A percentile compares a stretch with the other conserved stretches of the same genome.
Evolutionary conservation across 345 rosid species (phyloP).

Genomic region (Streptanthus diversifolius): DNA sequence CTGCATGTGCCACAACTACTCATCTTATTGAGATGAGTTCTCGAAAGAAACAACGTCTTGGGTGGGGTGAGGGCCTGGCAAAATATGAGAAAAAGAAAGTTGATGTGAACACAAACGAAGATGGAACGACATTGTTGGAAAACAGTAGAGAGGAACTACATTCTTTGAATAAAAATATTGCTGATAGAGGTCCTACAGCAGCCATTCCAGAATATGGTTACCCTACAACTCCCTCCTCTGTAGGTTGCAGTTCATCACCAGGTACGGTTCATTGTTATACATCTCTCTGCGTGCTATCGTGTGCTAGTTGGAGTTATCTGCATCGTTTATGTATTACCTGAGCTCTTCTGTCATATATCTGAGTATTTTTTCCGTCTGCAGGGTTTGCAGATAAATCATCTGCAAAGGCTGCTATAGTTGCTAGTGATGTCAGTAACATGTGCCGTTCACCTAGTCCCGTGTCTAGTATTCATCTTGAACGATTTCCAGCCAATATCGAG

Average conservation of each 20-base stretch:
- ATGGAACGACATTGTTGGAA: slow-evolving; percentile 35
- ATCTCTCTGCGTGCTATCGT: neutral
- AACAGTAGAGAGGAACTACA: slow-evolving; percentile 41
- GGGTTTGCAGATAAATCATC: slow-evolving; percentile 66
- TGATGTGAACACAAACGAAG: slow-evolving; percentile 50
- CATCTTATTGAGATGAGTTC: slow-evolving; percentile 48
- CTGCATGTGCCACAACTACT: slow-evolving; percentile 47
- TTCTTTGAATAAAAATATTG: slow-evolving; percentile 43
- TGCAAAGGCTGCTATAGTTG: slow-evolving; percentile 46
- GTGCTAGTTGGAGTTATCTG: slow-evolving; percentile 15
- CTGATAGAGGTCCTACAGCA: slow-evolving; percentile 64
- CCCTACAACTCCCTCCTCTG: slow-evolving; percentile 91
- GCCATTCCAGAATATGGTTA: slow-evolving; percentile 65
- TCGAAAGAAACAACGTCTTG: slow-evolving; percentile 88
- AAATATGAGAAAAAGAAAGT: slow-evolving; percentile 92
- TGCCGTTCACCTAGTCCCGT: slow-evolving; percentile 61
- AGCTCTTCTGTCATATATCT: slow-evolving; percentile 10
- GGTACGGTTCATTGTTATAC: slow-evolving; percentile 39
- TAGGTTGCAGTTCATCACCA: slow-evolving; percentile 85
- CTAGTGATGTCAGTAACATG: slow-evolving; percentile 50
- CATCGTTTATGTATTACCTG: neutral
- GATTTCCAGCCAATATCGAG: slow-evolving; percentile 59
- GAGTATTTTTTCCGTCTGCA: slow-evolving; percentile 33
- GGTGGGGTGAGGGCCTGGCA: slow-evolving; percentile 98
- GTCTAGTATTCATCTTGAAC: slow-evolving; percentile 53